Evolutionary conservation across 305 asterid species (phyloP).

Genomic region (Striga hermonthica): DNA sequence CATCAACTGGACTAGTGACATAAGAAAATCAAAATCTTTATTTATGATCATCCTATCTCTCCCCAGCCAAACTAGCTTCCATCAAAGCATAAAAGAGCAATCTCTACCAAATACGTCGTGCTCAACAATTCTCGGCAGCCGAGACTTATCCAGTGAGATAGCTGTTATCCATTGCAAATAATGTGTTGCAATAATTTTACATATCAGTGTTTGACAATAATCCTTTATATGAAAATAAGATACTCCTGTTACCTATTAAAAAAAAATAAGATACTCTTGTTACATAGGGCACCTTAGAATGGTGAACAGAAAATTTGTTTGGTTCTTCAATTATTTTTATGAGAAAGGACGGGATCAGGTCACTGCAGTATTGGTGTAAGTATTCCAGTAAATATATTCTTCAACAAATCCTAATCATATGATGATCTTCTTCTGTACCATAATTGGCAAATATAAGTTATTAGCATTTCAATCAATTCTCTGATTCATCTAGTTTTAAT

Average conservation of each 20-base stretch:
- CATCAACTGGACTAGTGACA: too few relatives aligned
- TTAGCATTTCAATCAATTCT: slow-evolving; percentile 4
- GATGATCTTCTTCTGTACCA: slow-evolving; percentile 13
- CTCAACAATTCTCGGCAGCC: background rate
- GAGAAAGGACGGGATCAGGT: background rate
- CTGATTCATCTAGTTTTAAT: slow-evolving; percentile 20
- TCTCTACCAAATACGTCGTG: slow-evolving; percentile 3
- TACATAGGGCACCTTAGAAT: background rate
- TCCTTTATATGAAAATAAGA: background rate
- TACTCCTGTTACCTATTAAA: background rate
- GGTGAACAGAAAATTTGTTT: background rate
- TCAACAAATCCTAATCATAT: slow-evolving; percentile 1
- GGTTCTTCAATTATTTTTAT: background rate
- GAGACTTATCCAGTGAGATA: background rate
- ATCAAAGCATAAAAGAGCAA: slow-evolving; percentile 1
- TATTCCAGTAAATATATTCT: background rate
- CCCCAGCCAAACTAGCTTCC: background rate
- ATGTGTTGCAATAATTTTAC: slow-evolving; percentile 4
- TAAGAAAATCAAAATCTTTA: slow-evolving; percentile 7
- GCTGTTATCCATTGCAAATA: background rate
- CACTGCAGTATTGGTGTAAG: background rate
- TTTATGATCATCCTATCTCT: slow-evolving; percentile 6
- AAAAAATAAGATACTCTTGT: background rate
- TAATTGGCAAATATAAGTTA: slow-evolving; percentile 15
- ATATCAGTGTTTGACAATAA: slow-evolving; percentile 3